Evolutionary conservation across 495 filamentous ascomycete genomes (phyloP), one percentile per base, ranked within the genome.

Genomic region (Aspergillus sclerotioniger): DNA sequence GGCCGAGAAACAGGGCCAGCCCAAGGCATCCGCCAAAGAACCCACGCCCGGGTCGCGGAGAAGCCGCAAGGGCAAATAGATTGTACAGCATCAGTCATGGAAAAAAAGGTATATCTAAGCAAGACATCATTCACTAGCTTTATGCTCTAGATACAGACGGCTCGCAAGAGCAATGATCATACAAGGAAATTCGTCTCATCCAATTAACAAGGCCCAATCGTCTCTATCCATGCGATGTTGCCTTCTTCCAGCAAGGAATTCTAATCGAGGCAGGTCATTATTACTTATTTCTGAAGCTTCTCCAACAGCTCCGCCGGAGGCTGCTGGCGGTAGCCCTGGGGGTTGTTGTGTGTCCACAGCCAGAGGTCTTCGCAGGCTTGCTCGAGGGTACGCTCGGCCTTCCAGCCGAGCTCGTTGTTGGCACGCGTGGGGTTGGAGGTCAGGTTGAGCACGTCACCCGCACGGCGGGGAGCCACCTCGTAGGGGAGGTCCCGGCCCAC

Each of bases 341-440:
- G 94, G 76, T 98, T 98, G 76, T 97, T 98, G 72, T 89, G 83
- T 2, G 84, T 87, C 94, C 94, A 98, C 67, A 84, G 87, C 94
- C 94, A 98, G 56, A 98, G 81, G 69, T 98, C 91, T 68, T 86
- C 86, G 72, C 94, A 98, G 10, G 92, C 91, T 68, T 96, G 82
- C 76, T 98, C 92, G 66, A 98, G 82, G 15, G 91, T 93, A 50
- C 84, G 81, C 79, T 92, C 80, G 8, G 94, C 91, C 81, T 92
- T 94, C 94, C 94, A 98, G 45, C 84, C 80, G 19, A 98, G 82
- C 81, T 98, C 94, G 63, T 80, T 75, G 71, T 91, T 96, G 20
- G 94, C 94, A 35, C 87, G 85, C 25, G 81, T 86, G 12, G 95
- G 90, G 77, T 97, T 91, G 53, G 95, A 89, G 29, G 94, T 98